Evolutionary conservation across 1,139 yeast genomes (phyloP).

Genomic region (Yamadazyma atlantica): DNA sequence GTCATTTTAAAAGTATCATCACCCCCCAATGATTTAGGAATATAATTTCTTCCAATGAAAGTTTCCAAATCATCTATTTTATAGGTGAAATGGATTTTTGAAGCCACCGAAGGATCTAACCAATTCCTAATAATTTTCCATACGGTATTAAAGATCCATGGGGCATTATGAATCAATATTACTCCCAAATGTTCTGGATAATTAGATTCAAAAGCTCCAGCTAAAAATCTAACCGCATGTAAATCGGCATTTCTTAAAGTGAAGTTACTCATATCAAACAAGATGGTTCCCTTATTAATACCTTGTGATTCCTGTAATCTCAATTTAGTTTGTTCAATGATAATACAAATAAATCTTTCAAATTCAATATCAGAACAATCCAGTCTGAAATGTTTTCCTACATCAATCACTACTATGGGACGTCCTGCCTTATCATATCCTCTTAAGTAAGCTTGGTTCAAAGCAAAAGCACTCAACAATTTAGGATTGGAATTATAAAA

Average conservation of each 20-base stretch:
- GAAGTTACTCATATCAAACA: slow-evolving; percentile 76
- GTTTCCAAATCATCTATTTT: slow-evolving; percentile 57
- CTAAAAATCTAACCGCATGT: slow-evolving; percentile 74
- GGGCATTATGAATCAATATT: slow-evolving; percentile 80
- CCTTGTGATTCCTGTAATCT: slow-evolving; percentile 54
- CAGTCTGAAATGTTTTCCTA: slow-evolving; percentile 67
- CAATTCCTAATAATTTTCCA: slow-evolving; percentile 84
- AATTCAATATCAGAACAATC: slow-evolving; percentile 70
- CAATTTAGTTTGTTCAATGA: slow-evolving; percentile 71
- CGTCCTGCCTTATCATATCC: slow-evolving; percentile 66
- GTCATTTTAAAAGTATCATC: slow-evolving; percentile 52
- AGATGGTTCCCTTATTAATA: slow-evolving; percentile 66
- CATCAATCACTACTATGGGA: slow-evolving; percentile 71
- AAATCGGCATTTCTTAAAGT: slow-evolving; percentile 82
- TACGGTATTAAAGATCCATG: slow-evolving; percentile 84
- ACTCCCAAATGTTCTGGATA: slow-evolving; percentile 84
- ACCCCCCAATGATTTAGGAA: slow-evolving; percentile 72
- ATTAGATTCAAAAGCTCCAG: slow-evolving; percentile 78
- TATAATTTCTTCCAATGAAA: slow-evolving; percentile 49
- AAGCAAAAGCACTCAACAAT: slow-evolving; percentile 48
- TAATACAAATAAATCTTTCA: slow-evolving; percentile 61
- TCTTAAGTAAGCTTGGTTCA: slow-evolving; percentile 62
- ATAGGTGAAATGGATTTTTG: slow-evolving; percentile 73
- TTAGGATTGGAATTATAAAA: slow-evolving; percentile 31
- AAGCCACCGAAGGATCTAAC: slow-evolving; percentile 87